Evolutionary conservation across 1,284 basidiomycete species (phyloP).

Genomic region (Retiboletus fuscus): DNA sequence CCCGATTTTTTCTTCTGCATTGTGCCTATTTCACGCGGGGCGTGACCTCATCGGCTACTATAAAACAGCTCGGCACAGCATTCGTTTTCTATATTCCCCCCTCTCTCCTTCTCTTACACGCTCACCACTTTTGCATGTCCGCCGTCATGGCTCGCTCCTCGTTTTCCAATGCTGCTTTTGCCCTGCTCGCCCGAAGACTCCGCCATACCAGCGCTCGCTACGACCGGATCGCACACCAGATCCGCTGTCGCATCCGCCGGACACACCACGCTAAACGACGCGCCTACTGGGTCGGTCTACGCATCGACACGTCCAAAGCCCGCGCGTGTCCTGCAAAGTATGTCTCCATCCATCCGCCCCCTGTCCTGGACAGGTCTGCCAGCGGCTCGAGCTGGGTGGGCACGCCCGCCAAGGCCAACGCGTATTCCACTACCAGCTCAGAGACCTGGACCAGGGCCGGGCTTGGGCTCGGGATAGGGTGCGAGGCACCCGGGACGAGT

Average conservation of each 20-base stretch:
- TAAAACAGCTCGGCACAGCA: constrained; percentile 25
- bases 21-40: constrained; percentile 35
- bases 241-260: no score
- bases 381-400: background rate
- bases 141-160: constrained; percentile 42
- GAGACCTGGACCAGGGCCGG: no score
- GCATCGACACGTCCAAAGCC: no score
- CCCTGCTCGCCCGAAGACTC: constrained; percentile 55
- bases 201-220: no score
- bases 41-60: no score
- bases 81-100: constrained; percentile 10
- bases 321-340: no score
- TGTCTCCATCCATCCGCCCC: constrained; percentile 43
- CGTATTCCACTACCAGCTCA: background rate
- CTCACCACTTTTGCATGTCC: constrained; percentile 35
- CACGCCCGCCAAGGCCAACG: background rate
- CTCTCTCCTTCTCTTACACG: constrained; percentile 10
- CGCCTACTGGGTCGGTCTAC: no score
- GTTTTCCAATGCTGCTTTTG: constrained; percentile 44
- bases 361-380: no score
- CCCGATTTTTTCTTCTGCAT: no score
- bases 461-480: background rate
- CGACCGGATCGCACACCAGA: no score
- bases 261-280: no score
- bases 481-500: background rate